phyloP scores from a whole-genome alignment of 2,329 filamentous ascomycete species.

The Verticillium nonalfalfae region DNA sequence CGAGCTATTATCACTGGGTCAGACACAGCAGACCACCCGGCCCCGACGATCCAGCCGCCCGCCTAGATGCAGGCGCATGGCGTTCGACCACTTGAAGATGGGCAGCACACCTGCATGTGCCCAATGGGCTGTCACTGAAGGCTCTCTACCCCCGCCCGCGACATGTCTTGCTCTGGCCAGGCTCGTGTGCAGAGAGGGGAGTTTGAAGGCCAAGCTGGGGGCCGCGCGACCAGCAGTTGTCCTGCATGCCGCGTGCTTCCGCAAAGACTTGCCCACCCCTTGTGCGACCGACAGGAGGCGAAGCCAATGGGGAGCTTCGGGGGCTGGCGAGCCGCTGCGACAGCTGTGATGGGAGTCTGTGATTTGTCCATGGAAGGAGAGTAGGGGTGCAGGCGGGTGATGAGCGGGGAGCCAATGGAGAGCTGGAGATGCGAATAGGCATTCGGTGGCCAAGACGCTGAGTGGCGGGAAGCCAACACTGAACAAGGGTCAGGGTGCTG shows the following conservation, averaged over 20 bases:
- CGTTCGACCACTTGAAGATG: slow-evolving; percentile 4
- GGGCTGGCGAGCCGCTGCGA: slow-evolving; percentile 10
- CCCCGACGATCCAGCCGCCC: slow-evolving; percentile 4
- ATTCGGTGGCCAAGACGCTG: slow-evolving; percentile 1
- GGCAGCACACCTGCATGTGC: slow-evolving; percentile 7
- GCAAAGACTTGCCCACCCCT: neutral
- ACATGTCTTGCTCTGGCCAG: neutral
- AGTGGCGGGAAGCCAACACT: slow-evolving; percentile 4
- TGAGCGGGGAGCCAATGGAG: neutral
- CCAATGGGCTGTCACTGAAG: slow-evolving; percentile 5
- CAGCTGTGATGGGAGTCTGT: neutral
- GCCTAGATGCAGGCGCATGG: neutral
- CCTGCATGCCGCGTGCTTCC: neutral
- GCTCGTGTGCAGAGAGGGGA: neutral
- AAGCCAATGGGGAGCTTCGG: neutral
- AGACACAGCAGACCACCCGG: slow-evolving; percentile 2
- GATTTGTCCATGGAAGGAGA: neutral
- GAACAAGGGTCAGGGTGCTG: slow-evolving; percentile 6
- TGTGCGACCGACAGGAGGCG: neutral
- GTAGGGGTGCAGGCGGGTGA: neutral
- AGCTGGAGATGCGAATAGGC: slow-evolving; percentile 1
- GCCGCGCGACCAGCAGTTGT: neutral
- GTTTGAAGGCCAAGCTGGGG: neutral
- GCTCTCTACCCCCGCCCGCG: neutral
- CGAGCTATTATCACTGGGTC: slow-evolving; percentile 7